Conservation (phyloP, 2,329 filamentous ascomycete species). For the Fusarium austroafricanum region DNA sequence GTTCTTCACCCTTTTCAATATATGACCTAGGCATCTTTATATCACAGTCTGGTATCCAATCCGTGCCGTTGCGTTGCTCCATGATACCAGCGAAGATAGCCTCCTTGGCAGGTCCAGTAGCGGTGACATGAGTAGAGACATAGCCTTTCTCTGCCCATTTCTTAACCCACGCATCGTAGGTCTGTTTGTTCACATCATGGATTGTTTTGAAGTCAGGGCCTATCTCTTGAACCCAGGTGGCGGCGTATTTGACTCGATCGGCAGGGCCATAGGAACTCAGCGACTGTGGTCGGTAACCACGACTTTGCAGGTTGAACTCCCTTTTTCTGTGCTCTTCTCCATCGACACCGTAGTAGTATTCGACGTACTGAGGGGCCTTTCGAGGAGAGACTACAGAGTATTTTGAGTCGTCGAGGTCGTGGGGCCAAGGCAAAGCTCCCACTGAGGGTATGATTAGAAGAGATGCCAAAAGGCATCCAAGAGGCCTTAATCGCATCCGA, state of each 20-base stretch:
- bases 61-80: conserved; percentile 4
- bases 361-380: neutral
- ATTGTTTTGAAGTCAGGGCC: conserved; percentile 5
- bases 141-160: conserved; percentile 6
- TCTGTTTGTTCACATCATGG: neutral
- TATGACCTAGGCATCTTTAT: neutral
- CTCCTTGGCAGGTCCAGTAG: conserved; percentile 13
- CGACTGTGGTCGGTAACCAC: conserved; percentile 23
- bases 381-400: neutral
- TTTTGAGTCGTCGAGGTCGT: neutral
- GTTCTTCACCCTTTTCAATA: neutral
- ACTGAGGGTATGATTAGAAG: neutral
- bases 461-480: conserved; percentile 7
- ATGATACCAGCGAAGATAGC: conserved; percentile 29
- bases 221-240: conserved; percentile 16
- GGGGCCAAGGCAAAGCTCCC: neutral
- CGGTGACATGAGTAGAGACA: conserved; percentile 17
- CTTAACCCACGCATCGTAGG: conserved; percentile 25
- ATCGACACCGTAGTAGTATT: conserved; percentile 18
- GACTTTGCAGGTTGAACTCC: neutral
- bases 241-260: conserved; percentile 22
- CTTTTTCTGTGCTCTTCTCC: neutral
- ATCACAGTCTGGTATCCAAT: conserved; percentile 27
- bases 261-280: conserved; percentile 28
- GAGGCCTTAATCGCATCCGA: conserved; percentile 1